These are phyloP conservation scores for Opeltia flavorubescens DNA, from an alignment of 495 filamentous ascomycete species.

Conservation along the genomic window DNA sequence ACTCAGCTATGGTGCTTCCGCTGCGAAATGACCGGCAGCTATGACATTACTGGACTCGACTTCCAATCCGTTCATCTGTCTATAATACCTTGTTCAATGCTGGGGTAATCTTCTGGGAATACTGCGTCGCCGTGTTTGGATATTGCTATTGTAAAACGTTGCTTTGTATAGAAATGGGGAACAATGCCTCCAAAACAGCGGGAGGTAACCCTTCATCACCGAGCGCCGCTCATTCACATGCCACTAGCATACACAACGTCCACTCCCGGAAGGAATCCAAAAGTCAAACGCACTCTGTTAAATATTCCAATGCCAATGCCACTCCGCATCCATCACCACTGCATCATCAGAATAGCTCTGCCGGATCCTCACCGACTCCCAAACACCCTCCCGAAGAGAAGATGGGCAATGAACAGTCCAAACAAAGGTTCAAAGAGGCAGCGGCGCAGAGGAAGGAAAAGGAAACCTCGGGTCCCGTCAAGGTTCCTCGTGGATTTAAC, in stretches of 20 bases:
- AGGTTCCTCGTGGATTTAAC: constrained; percentile 27
- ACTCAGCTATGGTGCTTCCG: too few species aligned
- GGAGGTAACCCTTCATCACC: constrained; percentile 9
- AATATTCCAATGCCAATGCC: background rate
- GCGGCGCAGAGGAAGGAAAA: constrained; percentile 19
- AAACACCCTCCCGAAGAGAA: constrained; percentile 6
- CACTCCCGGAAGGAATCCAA: constrained; percentile 11
- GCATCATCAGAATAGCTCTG: background rate
- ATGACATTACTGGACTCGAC: too few species aligned
- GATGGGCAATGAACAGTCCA: constrained; percentile 17
- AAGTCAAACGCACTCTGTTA: background rate
- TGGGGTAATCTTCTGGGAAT: background rate
- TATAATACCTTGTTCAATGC: too few species aligned
- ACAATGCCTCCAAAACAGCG: constrained; percentile 17
- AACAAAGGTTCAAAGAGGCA: constrained; percentile 8
- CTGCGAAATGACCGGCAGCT: too few species aligned
- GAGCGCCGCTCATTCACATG: constrained; percentile 14
- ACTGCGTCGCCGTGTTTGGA: constrained; percentile 11
- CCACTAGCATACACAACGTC: constrained; percentile 9
- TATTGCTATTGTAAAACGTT: constrained; percentile 1
- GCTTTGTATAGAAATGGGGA: constrained; percentile 12
- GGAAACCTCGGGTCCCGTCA: constrained; percentile 33
- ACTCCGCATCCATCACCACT: constrained; percentile 15
- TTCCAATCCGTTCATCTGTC: too few species aligned
- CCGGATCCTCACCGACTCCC: constrained; percentile 6